Evolutionary conservation across 305 asterid genomes (phyloP), one percentile per base, ranked within the genome.

Genomic region (Fraxinus velutina): DNA sequence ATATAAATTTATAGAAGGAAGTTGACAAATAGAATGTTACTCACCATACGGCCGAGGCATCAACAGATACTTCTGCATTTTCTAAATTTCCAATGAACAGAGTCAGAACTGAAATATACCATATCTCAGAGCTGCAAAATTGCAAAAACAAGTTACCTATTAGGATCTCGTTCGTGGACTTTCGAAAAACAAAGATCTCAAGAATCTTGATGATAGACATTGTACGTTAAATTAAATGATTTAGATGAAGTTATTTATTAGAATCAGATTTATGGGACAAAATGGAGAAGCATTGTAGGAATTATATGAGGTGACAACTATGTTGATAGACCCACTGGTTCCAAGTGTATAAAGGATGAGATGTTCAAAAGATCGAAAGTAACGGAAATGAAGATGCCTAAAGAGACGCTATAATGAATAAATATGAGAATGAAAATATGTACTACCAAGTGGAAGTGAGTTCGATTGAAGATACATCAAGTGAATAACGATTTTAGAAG

Each of bases 21-120:
- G 75, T 70, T 70, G 42, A 70, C 4, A 30, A 30, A 30, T 30
- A 30, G 12, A 39, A 32, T 1, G 13, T 12, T 50, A 50, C 89
- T 86, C 55, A 90, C 96, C 94, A 92, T 76, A 89, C 86, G n/a
- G 96, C 87, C 75, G 88, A 78, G 29, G 96, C 92, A 84, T 89
- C 96, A 0, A 92, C 86, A 4, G 96, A 85, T 77, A 92, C 75
- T 79, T 89, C 92, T 27, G 96, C 96, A 75, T 92, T 88, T 82
- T 87, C 86, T 15, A 89, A 66, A 83, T 85, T 82, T 55, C 96
- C 96, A 77, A 93, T 92, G 34, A 88, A 83, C 3, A 90, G 81
- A 75, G 91, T 87, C 71, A 90, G 73, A 15, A 85, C 89, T 85
- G 80, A 79, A 37, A 82, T 74, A 68, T 90, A 89, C 92, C 95